Base-by-base conservation (phyloP, 208 protist species). In the Trypanosoma brucei region DNA sequence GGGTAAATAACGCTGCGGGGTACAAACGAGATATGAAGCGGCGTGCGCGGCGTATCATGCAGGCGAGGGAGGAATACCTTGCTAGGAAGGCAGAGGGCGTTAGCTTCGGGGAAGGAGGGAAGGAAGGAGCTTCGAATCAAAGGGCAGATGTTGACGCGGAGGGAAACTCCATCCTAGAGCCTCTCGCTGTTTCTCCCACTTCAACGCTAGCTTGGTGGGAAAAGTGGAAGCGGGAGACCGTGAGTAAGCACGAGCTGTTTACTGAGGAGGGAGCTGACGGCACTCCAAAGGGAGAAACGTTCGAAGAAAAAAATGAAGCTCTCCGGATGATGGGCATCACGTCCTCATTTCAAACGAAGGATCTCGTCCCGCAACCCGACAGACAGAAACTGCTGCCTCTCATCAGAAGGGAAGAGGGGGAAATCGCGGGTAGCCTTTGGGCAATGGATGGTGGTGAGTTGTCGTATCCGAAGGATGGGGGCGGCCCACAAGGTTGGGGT, bases 11-110 rank as follows among this genome's bases (percentile, higher is more conserved):
- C 72, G 86, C 79, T 0, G 81, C 85, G 0, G 85, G 83, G n/a
- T 96, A 96, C 74, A 92, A 86, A 70, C 77, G 90, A 40, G 90
- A 96, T 60, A 96, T 96, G 90, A 96, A 96, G 74, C 80, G 90
- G 6, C 79, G 90, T n/a, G 90, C 86, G 1, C 83, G 90, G 33
- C 86, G 90, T n/a, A 96, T 96, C 61, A 93, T 93, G 85, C 85
- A 96, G 53, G 90, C 90, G 0, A 68, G 87, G 31, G 90, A 96
- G 66, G 86, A 93, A 68, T 92, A 93, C 60, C 44, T 91, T 33
- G 80, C 84, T 14, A 53, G 75, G 49, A 92, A 91, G 67, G 67
- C 86, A 57, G 83, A 86, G 37, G 72, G 75, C 2, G n/a, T 77
- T 2, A 76, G 39, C 3, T 79, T 82, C 59, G 58, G 72, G 31